phyloP scores from a whole-genome alignment of 2,329 filamentous ascomycete species.

The Cordyceps cicadae region DNA sequence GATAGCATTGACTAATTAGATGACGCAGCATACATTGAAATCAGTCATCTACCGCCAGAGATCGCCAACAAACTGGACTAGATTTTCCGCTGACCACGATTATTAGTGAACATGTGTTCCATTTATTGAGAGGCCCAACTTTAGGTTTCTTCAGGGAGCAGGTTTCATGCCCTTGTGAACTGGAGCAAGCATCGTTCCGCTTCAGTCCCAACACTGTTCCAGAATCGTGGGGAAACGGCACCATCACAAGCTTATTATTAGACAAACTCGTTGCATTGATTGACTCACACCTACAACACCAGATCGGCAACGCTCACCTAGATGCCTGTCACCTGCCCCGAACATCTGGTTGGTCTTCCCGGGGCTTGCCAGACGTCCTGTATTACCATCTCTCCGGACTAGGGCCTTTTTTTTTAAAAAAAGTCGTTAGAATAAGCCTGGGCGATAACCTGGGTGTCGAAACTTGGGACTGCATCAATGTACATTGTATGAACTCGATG shows the following conservation, averaged over 20 bases:
- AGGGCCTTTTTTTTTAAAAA: too few relatives aligned
- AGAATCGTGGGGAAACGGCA: not conserved
- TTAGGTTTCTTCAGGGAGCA: too few relatives aligned
- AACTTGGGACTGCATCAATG: too few relatives aligned
- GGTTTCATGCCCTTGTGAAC: not conserved
- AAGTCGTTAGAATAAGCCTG: too few relatives aligned
- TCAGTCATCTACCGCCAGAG: not conserved
- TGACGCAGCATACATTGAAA: not conserved
- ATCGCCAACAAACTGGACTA: not conserved
- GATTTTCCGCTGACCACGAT: not conserved
- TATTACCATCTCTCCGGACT: not conserved
- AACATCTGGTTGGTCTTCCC: not conserved
- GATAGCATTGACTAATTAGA: not conserved
- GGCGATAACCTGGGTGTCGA: too few relatives aligned
- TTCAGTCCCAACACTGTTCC: not conserved
- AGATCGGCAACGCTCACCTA: too few relatives aligned
- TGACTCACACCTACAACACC: too few relatives aligned
- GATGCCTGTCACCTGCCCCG: not conserved
- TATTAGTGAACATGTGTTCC: too few relatives aligned
- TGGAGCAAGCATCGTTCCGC: not conserved
- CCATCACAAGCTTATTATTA: not conserved
- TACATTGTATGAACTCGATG: too few relatives aligned
- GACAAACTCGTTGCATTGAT: too few relatives aligned
- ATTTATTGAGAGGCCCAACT: too few relatives aligned
- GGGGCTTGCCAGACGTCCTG: not conserved